Evolutionary conservation across 2,329 filamentous ascomycete genomes (phyloP).

Genomic region (Lachnellula subtilissima): DNA sequence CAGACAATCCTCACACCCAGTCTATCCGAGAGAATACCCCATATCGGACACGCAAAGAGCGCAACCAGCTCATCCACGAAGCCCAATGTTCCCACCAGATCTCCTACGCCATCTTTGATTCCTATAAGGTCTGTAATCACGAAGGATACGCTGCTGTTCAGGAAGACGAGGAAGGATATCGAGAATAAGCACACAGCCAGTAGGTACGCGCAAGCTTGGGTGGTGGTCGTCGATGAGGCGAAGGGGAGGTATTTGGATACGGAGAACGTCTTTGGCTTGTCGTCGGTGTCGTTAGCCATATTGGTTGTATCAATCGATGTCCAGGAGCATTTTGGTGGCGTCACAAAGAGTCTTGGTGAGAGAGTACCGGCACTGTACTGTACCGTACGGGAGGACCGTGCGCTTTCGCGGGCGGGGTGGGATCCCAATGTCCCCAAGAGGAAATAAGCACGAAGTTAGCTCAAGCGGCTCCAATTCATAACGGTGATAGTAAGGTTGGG

Average conservation of each 20-base stretch:
- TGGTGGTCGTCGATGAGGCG: slow-evolving; percentile 52
- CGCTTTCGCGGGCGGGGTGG: not conserved
- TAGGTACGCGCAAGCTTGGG: slow-evolving; percentile 69
- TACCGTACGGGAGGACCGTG: not conserved
- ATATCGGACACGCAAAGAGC: slow-evolving; percentile 72
- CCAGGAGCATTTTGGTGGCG: not conserved
- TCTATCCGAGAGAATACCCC: slow-evolving; percentile 74
- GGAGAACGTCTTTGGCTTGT: slow-evolving; percentile 8
- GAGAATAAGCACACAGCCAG: slow-evolving; percentile 79
- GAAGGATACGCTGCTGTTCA: slow-evolving; percentile 80
- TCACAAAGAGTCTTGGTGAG: not conserved
- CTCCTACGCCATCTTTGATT: slow-evolving; percentile 66
- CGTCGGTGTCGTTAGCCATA: not conserved
- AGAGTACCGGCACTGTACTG: not conserved
- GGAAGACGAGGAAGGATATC: slow-evolving; percentile 85
- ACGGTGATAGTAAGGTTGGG: too few species aligned
- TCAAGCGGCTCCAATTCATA: not conserved
- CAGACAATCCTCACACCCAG: slow-evolving; percentile 69
- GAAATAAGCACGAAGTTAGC: not conserved
- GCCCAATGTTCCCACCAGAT: slow-evolving; percentile 77
- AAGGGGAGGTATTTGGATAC: slow-evolving; percentile 44
- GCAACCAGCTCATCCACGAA: slow-evolving; percentile 82
- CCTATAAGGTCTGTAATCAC: slow-evolving; percentile 80
- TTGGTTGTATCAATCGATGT: not conserved
- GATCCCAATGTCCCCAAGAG: not conserved